Percentiles rank a stretch among this genome's conserved stretches.
Evolutionary conservation across 2,329 filamentous ascomycete species (phyloP).

Genomic region (Tolypocladium inflatum): DNA sequence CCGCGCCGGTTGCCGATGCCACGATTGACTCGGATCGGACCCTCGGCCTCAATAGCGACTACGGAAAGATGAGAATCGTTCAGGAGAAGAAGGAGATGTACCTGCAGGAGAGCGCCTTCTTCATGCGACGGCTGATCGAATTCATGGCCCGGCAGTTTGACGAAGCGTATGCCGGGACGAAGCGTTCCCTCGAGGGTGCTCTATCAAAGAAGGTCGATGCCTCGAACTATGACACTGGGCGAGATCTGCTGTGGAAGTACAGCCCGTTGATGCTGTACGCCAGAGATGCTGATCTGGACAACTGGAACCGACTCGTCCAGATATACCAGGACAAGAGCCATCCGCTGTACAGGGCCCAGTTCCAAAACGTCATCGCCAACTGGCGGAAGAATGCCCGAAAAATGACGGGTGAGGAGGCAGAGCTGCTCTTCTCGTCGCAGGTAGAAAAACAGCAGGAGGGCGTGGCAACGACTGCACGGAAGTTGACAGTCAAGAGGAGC

Average conservation of each 20-base stretch:
- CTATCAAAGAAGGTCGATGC: conserved; percentile 60
- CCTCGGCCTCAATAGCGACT: conserved; percentile 57
- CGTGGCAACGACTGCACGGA: conserved; percentile 67
- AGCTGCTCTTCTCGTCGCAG: conserved; percentile 80
- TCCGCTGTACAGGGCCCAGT: conserved; percentile 71
- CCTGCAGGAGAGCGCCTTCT: conserved; percentile 61
- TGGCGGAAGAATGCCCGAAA: conserved; percentile 78
- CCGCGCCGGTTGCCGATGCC: conserved; percentile 37
- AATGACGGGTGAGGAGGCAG: conserved; percentile 64
- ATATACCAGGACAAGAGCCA: conserved; percentile 72
- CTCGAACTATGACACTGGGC: conserved; percentile 59
- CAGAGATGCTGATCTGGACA: conserved; percentile 69
- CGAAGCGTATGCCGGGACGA: conserved; percentile 61
- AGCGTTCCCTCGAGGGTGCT: conserved; percentile 51
- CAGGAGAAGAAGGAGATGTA: conserved; percentile 94
- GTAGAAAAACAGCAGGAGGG: conserved; percentile 77
- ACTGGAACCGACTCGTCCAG: conserved; percentile 73
- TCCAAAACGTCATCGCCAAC: conserved; percentile 63
- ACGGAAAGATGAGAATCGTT: conserved; percentile 84
- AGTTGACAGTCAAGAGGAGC: conserved; percentile 87
- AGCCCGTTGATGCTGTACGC: conserved; percentile 81
- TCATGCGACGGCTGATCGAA: conserved; percentile 69
- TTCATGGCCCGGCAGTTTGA: conserved; percentile 79
- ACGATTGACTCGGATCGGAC: conserved; percentile 32
- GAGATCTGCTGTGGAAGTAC: conserved; percentile 76